These are phyloP conservation scores for Saccharomyces hybrid DNA, from an alignment of 1,139 yeast species.

Conservation along the genomic window DNA sequence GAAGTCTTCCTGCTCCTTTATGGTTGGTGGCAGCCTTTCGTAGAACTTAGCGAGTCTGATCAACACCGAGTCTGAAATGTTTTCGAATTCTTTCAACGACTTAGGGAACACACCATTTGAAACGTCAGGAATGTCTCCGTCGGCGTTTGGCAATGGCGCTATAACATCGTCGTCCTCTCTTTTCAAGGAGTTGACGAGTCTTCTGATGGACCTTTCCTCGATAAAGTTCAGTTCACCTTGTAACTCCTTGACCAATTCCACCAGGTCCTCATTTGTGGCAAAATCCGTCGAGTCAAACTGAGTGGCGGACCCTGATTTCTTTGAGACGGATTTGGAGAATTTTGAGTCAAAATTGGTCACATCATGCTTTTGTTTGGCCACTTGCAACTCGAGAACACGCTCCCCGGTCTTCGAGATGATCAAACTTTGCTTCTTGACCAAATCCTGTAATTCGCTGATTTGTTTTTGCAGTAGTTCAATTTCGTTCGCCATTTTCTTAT, in stretches of 20 bases:
- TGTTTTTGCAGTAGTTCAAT: slow-evolving; percentile 37
- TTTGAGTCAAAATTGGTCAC: slow-evolving; percentile 24
- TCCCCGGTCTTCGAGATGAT: slow-evolving; percentile 64
- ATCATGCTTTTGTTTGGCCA: slow-evolving; percentile 37
- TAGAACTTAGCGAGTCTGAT: slow-evolving; percentile 59
- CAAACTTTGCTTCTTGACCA: slow-evolving; percentile 42
- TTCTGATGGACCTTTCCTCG: slow-evolving; percentile 57
- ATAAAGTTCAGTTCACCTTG: slow-evolving; percentile 75
- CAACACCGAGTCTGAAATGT: slow-evolving; percentile 39
- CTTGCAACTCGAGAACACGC: slow-evolving; percentile 62
- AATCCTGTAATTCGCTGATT: slow-evolving; percentile 41
- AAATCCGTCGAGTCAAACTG: slow-evolving; percentile 50
- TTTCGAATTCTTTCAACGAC: slow-evolving; percentile 47
- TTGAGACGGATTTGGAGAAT: slow-evolving; percentile 1
- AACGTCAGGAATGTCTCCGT: slow-evolving; percentile 62
- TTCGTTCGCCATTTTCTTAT: slow-evolving; percentile 18
- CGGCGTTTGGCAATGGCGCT: slow-evolving; percentile 57
- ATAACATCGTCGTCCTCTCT: slow-evolving; percentile 36
- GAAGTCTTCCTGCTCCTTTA: slow-evolving; percentile 42
- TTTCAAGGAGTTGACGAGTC: slow-evolving; percentile 47
- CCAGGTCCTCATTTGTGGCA: slow-evolving; percentile 74
- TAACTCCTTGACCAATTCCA: slow-evolving; percentile 77
- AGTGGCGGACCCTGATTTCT: slow-evolving; percentile 7
- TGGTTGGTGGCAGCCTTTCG: slow-evolving; percentile 52
- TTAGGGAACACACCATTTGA: slow-evolving; percentile 44